These are phyloP conservation scores for Solanum sejunctum DNA, from an alignment of 257 asterid genomes.

Conservation along the genomic window DNA sequence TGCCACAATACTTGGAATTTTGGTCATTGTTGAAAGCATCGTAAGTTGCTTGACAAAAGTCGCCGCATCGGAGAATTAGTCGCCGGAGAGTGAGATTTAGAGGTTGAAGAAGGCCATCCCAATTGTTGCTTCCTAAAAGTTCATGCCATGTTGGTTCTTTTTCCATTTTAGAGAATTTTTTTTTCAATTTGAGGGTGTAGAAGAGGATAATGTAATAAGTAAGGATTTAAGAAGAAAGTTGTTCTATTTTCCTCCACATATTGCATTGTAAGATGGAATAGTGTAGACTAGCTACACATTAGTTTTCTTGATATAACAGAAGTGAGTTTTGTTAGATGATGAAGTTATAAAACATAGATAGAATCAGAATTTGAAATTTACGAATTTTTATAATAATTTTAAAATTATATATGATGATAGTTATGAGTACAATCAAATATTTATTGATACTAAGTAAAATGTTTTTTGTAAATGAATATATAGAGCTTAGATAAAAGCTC, in stretches of 20 bases:
- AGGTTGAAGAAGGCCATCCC: constrained; percentile 64
- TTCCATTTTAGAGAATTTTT: neutral
- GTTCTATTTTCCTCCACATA: neutral
- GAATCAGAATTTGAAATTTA: neutral
- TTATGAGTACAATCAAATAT: neutral
- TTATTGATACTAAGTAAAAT: neutral
- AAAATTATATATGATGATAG: neutral
- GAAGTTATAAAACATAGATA: fast-evolving
- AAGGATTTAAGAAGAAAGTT: neutral
- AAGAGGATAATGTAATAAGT: neutral
- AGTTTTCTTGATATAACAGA: neutral
- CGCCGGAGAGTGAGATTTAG: constrained; percentile 50
- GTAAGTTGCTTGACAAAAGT: constrained; percentile 80
- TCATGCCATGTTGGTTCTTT: constrained; percentile 42
- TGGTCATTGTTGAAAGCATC: constrained; percentile 84
- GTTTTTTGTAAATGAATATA: too few species aligned
- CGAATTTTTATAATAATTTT: neutral
- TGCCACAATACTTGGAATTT: constrained; percentile 71
- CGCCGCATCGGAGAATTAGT: constrained; percentile 73
- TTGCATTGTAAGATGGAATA: neutral
- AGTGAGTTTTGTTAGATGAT: neutral
- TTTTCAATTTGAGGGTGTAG: neutral
- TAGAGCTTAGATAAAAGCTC: too few species aligned
- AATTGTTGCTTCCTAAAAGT: constrained; percentile 51
- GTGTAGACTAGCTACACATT: neutral